Evolutionary conservation across 2,329 filamentous ascomycete genomes (phyloP).

Genomic region (Fusarium pilosicola): DNA sequence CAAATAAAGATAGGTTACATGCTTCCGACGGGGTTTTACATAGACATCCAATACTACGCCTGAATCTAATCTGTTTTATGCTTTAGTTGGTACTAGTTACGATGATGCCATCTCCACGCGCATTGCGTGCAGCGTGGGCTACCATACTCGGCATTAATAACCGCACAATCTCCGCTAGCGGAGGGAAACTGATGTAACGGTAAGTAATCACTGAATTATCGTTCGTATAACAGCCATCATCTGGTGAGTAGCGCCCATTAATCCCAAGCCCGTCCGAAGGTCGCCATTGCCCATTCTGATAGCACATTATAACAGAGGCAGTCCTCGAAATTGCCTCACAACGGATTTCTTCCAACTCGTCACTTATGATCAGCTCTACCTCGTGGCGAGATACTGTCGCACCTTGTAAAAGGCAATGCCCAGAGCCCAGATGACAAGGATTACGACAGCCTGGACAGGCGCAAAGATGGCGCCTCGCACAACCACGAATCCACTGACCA

Average conservation of each 20-base stretch:
- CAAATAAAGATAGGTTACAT: neutral
- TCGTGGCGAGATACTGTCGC: neutral
- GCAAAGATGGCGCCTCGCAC: conserved; percentile 68
- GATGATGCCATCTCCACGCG: neutral
- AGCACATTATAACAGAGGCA: too few species aligned
- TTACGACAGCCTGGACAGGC: conserved; percentile 61
- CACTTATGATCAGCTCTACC: too few species aligned
- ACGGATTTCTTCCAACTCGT: too few species aligned
- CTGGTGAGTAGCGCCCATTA: too few species aligned
- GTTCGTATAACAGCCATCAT: neutral
- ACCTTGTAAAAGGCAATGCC: conserved; percentile 57
- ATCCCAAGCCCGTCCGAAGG: neutral
- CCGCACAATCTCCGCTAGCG: neutral
- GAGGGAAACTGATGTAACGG: neutral
- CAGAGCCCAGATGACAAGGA: conserved; percentile 61
- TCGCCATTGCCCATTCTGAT: neutral
- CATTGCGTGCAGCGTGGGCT: neutral
- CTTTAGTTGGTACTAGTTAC: neutral
- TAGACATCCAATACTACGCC: neutral
- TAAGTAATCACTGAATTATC: neutral
- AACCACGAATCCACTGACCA: conserved; percentile 70
- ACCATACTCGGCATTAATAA: neutral
- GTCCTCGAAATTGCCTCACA: too few species aligned
- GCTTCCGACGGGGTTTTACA: neutral
- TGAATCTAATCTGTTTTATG: neutral